Conservation (phyloP, 306 rosid genomes). For the Hylodesmum podocarpum region DNA sequence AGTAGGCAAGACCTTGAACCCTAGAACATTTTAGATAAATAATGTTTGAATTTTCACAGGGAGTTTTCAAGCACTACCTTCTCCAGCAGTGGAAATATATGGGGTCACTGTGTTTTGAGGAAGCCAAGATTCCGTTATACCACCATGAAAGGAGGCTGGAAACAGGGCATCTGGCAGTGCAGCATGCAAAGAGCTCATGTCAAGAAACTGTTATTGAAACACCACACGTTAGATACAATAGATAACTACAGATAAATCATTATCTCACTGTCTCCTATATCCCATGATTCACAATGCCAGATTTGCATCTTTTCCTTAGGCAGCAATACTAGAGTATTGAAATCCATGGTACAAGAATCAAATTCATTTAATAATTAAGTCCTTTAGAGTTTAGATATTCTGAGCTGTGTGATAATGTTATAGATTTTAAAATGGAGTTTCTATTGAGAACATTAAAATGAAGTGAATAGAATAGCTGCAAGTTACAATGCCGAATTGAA, state of each 20-base stretch:
- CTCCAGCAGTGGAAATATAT: slow-evolving; percentile 60
- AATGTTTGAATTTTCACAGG: slow-evolving; percentile 3
- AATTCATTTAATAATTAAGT: no score
- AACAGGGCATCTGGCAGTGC: slow-evolving; percentile 67
- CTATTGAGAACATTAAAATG: neutral
- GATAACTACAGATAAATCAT: neutral
- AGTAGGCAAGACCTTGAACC: neutral
- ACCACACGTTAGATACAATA: neutral
- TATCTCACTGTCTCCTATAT: slow-evolving; percentile 3
- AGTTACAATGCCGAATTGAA: slow-evolving; percentile 24
- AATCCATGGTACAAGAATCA: slow-evolving; percentile 13
- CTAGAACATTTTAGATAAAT: neutral
- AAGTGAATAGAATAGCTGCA: neutral
- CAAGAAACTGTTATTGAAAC: slow-evolving; percentile 62
- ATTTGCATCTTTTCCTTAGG: neutral
- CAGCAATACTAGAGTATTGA: neutral
- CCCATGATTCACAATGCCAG: neutral
- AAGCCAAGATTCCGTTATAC: slow-evolving; percentile 72
- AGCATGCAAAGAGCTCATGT: slow-evolving; percentile 70
- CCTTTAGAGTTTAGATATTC: neutral
- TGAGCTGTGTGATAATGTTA: neutral
- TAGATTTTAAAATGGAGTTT: neutral
- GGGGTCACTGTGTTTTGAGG: slow-evolving; percentile 53
- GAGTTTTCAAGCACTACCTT: slow-evolving; percentile 49
- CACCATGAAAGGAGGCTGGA: slow-evolving; percentile 56